A percentile compares a stretch with the other conserved stretches of the same genome.
These are phyloP conservation scores for Nothophytophthora sp. DNA, from an alignment of 352 stramenopile species.

Conservation along the genomic window DNA sequence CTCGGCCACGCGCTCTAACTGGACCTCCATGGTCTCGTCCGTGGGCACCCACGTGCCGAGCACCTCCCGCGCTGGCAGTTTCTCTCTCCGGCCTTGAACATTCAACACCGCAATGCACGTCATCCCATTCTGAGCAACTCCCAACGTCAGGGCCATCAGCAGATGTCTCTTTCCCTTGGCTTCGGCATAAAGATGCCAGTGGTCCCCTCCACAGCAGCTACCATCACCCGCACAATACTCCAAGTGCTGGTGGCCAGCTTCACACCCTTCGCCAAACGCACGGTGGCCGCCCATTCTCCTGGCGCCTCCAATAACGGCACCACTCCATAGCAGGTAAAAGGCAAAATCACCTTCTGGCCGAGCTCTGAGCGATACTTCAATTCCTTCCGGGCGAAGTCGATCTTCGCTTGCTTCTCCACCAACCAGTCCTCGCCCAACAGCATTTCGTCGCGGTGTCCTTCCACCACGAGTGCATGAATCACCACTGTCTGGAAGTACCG, in stretches of 20 bases:
- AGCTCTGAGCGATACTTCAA: background rate
- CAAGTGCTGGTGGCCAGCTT: constrained; percentile 9
- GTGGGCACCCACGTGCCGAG: constrained; percentile 13
- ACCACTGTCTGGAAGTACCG: background rate
- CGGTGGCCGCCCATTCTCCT: background rate
- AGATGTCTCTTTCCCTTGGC: background rate
- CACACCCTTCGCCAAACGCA: background rate
- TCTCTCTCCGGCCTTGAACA: background rate
- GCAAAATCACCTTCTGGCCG: background rate
- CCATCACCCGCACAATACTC: background rate
- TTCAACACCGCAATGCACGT: constrained; percentile 11
- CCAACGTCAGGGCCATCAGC: constrained; percentile 5
- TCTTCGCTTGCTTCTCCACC: background rate
- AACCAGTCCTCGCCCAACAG: constrained; percentile 2
- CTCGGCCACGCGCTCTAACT: background rate
- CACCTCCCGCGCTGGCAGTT: constrained; percentile 1
- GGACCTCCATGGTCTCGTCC: constrained; percentile 2
- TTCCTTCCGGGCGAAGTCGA: background rate
- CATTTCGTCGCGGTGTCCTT: background rate
- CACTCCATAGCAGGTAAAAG: constrained; percentile 1
- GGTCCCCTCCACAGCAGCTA: constrained; percentile 1
- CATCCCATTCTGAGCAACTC: background rate
- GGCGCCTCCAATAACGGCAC: background rate
- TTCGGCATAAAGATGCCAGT: constrained; percentile 5
- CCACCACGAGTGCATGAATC: background rate